phyloP scores from a whole-genome alignment of 345 rosid genomes.

The Populus deltoides region DNA sequence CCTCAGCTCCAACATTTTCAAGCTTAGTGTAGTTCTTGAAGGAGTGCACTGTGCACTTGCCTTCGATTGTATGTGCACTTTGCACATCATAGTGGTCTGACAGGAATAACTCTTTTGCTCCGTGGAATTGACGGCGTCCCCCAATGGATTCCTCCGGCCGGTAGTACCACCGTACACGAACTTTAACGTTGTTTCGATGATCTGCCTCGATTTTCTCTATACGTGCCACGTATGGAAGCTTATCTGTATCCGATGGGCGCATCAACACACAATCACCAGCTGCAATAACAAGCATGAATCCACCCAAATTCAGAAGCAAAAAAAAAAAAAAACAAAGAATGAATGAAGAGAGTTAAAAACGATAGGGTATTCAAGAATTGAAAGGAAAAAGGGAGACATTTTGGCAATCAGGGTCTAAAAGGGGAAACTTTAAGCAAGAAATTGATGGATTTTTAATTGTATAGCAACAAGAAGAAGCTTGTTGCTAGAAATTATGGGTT shows the following conservation, averaged over 20 bases:
- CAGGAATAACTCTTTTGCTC: slow-evolving; percentile 74
- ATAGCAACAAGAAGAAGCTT: neutral
- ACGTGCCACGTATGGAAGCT: slow-evolving; percentile 78
- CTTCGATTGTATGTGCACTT: slow-evolving; percentile 82
- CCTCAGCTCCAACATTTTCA: slow-evolving; percentile 81
- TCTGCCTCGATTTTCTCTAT: slow-evolving; percentile 83
- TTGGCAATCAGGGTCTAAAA: neutral
- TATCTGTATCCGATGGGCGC: slow-evolving; percentile 77
- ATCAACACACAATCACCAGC: slow-evolving; percentile 79
- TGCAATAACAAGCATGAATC: slow-evolving; percentile 27
- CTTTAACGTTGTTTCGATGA: slow-evolving; percentile 68
- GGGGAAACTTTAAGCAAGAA: too few relatives aligned
- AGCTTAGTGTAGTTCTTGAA: slow-evolving; percentile 82
- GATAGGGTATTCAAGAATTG: neutral
- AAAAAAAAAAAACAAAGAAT: neutral
- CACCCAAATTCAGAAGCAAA: neutral
- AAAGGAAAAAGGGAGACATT: slow-evolving; percentile 6
- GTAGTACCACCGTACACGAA: slow-evolving; percentile 76
- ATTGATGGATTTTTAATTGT: neutral
- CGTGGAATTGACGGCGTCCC: slow-evolving; percentile 83
- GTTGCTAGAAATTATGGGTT: neutral
- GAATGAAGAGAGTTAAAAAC: neutral
- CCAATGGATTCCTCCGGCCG: slow-evolving; percentile 89
- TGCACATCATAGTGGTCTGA: slow-evolving; percentile 77
- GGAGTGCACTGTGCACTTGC: slow-evolving; percentile 74